Base-by-base conservation (phyloP, 2,329 filamentous ascomycete species). In the Emydomyces testavorans region DNA sequence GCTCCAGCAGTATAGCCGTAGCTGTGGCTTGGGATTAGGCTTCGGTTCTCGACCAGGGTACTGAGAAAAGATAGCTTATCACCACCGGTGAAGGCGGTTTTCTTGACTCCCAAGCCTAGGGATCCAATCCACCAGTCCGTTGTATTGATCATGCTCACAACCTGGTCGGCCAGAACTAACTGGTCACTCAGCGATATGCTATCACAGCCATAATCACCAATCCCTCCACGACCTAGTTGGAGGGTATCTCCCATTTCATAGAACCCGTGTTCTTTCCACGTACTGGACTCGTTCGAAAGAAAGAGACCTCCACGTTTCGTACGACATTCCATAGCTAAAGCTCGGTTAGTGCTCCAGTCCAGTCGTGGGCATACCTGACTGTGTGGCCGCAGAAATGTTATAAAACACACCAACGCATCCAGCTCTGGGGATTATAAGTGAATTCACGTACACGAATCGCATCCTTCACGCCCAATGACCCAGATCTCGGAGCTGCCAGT, bases 201-300 rank as follows among this genome's bases (percentile, higher is more conserved):
- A 49, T 68, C 65, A 46, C 53, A 60, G 24, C 65, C 65, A 54
- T 65, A 67, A 43, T 64, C 57, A 2, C 59, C 64, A 46, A 54
- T 54, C 0, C 56, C 60, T 7, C 40, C 34, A 23, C 56, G 49
- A 5, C 52, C 53, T 10, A 59, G 49, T 26, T 53, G 50, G 10
- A 53, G 45, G 26, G 56, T 50, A 21, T 51, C 50, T 28, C 58
- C 57, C 20, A 62, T 51, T 31, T 60, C 56, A 46, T 58, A 64
- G 29, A 51, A 48, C 1, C 60, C 59, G 18, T 54, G 29, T n/a
- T 49, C 36, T 13, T 53, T 20, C 60, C 64, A 67, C 2, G 62
- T 59, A 1, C 56, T 56, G 3, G 63, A 67, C 26, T 54, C 49
- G 32, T 64, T 63, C 20, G 57, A 47, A 5, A 52, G 46, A 52